phyloP scores from a whole-genome alignment of 495 filamentous ascomycete species.

The Aspergillus panamensis region DNA sequence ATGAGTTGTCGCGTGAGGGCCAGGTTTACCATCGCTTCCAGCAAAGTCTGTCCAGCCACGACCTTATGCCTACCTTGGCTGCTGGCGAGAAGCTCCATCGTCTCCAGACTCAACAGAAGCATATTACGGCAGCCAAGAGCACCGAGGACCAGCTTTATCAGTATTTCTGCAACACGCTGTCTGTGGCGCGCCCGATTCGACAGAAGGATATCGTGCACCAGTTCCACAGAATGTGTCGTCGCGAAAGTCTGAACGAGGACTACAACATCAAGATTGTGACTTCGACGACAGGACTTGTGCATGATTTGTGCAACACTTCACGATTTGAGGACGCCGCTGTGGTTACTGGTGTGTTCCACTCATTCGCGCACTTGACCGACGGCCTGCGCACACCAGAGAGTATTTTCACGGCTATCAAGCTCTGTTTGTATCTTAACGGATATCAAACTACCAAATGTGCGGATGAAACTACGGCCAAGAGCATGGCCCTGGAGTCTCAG shows the following conservation, averaged over 20 bases:
- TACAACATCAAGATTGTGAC: conserved; percentile 41
- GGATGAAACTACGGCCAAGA: conserved; percentile 40
- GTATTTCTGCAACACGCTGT: conserved; percentile 54
- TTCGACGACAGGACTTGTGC: conserved; percentile 37
- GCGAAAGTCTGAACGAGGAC: conserved; percentile 42
- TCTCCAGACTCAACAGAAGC: conserved; percentile 49
- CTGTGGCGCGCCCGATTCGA: conserved; percentile 34
- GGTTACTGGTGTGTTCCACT: conserved; percentile 50
- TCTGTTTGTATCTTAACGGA: conserved; percentile 52
- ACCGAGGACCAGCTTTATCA: conserved; percentile 52
- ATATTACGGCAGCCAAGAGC: conserved; percentile 37
- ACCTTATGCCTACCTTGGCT: conserved; percentile 49
- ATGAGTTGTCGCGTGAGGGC: conserved; percentile 53
- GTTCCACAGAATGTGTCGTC: conserved; percentile 52
- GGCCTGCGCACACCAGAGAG: conserved; percentile 47
- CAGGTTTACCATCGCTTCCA: conserved; percentile 57
- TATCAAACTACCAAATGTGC: conserved; percentile 39
- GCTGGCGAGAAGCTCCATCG: conserved; percentile 49
- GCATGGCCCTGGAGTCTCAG: conserved; percentile 53
- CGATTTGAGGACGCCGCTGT: conserved; percentile 52
- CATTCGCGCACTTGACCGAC: conserved; percentile 53
- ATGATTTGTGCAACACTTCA: conserved; percentile 38
- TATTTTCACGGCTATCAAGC: conserved; percentile 52
- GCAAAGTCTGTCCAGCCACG: conserved; percentile 37
- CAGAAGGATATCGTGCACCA: conserved; percentile 36